Evolutionary conservation across 768 basidiomycete genomes (phyloP), one percentile per base, ranked within the genome.

Genomic region (Rossbeevera mucosa): DNA sequence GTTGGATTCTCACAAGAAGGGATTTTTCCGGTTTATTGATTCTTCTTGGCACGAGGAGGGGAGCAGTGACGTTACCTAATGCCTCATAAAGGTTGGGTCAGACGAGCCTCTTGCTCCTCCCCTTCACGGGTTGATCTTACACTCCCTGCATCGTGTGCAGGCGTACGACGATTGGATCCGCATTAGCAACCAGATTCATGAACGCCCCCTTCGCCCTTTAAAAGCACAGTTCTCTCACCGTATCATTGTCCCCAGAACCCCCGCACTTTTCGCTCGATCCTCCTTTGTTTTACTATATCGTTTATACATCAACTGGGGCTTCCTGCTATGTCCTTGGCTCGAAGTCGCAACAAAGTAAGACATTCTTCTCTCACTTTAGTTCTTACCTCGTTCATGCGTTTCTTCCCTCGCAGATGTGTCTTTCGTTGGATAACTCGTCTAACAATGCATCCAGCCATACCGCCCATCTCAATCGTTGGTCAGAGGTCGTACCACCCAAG

Each of bases 401-500:
- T 44, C 21, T 29, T 31, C 48, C 12, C 2, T 26, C 40, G 14
- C 31, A 68, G 69, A 44, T 55, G 36, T 65, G 51, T 43, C 56
- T 67, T 38, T 59, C 69, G 5, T 41, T 65, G 45, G 63, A 69
- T 33, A 36, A 47, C 26, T 42, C 59, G 31, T 29, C 49, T 42
- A 44, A 48, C 6, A 53, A 38, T 16, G 43, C 50, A 12, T 51
- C 61, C 20, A 59, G 41, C 45, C 48, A 18, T 20, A 56, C 57
- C 18, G 12, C 20, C 30, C 50, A 52, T n/a, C 55, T 63, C 40
- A 64, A 59, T 45, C 75, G 79, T 30, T 83, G 80, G 82, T 82
- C 81, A 13, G 76, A 81, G 25, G 66, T 82, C 43, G 70, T 81
- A 6, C 80, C 81, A 16, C 80, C 82, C 5, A 76, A 79, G 49